Evolutionary conservation across 2,329 filamentous ascomycete species (phyloP), one percentile per base, ranked within the genome.

Genomic region (Fusarium acutatum): DNA sequence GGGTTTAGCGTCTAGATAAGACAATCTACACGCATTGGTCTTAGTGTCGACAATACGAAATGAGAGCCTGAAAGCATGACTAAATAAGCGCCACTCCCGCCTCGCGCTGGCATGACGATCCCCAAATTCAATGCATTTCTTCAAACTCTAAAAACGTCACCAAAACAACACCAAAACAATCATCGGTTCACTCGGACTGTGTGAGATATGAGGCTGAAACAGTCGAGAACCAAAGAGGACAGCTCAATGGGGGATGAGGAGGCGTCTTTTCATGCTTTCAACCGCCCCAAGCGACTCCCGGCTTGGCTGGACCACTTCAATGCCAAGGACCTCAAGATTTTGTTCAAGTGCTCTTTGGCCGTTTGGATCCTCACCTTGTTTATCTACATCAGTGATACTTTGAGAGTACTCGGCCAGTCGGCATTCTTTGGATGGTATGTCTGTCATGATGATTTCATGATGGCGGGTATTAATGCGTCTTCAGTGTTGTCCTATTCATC

Each of bases 241-340:
- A n/a, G 11, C 35, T 49, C 41, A 34, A 47, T 62, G 22, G 64
- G 41, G 17, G 40, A 54, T 6, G 64, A 68, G 1, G 65, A 68
- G 41, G 65, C 56, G 20, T 47, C 47, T 17, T 68, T 68, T 17
- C 26, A 49, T 24, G 47, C 56, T 22, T 68, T 68, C 38, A 68
- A 68, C 32, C 54, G 20, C 22, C 56, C 64, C 0, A 68, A 35
- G 56, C 52, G 30, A 47, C 64, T 72, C 17, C 73, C 73, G 4
- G 30, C 64, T 37, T 75, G 73, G 73, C 56, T 75, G 15, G 73
- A 75, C 22, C 73, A 75, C 37, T 75, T 75, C 37, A 75, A 75
- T 37, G 67, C 72, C 11, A 73, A 69, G 15, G 73, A 75, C 44
- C 72, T 75, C 24, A 75, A 75, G 58, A 75, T 64, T 53, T 54